Conservation (phyloP, 306 rosid genomes). For the Sindora glabra region DNA sequence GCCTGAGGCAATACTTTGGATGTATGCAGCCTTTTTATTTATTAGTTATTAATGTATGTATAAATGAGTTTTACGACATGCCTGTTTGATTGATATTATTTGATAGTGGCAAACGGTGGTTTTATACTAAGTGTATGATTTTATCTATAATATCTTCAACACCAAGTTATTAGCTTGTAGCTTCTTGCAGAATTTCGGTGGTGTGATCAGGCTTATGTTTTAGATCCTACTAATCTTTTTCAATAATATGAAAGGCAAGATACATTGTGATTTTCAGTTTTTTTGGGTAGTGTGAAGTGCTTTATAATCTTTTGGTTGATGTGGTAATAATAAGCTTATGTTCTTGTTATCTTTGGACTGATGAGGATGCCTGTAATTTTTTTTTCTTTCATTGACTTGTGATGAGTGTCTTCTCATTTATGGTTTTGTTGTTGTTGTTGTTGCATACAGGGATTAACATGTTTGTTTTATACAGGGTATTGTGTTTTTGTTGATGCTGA, state of each 20-base stretch:
- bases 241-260: background rate
- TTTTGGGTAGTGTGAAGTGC: background rate
- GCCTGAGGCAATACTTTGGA: background rate
- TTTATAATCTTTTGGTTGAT: too few species aligned
- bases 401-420: background rate
- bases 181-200: too few species aligned
- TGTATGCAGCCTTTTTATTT: background rate
- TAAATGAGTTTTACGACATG: background rate
- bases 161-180: too few species aligned
- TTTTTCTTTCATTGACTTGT: background rate
- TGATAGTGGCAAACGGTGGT: background rate
- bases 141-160: too few species aligned
- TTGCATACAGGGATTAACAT: background rate
- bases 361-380: background rate
- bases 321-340: too few species aligned
- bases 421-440: background rate
- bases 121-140: background rate
- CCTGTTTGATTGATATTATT: too few species aligned
- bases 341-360: background rate
- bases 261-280: background rate
- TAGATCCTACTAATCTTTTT: too few species aligned
- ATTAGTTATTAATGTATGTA: background rate
- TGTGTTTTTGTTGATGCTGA: constrained; percentile 93
- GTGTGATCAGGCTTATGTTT: too few species aligned
- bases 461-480: constrained; percentile 40